Base-by-base conservation (phyloP, 2,329 filamentous ascomycete genomes). In the Cercospora brassicicola region DNA sequence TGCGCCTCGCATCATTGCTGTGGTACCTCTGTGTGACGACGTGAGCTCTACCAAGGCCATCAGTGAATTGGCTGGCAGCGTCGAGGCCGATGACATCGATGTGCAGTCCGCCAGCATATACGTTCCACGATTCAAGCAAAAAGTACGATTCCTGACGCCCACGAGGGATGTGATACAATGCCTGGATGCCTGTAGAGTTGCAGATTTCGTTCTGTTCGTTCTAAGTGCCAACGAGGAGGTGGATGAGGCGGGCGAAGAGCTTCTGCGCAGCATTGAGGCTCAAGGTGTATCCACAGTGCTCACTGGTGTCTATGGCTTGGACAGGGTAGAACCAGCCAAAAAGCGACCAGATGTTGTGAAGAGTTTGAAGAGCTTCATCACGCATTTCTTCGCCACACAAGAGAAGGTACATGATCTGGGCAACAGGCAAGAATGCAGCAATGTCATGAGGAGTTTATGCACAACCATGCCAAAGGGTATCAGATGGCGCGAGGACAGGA, bases 231-330 rank as follows among this genome's bases (percentile, higher is more conserved):
- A 90, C 55, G 87, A 92, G 69, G 93, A 97, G 79, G 91, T 96
- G 6, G 94, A 97, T 75, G 86, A 89, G 60, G 82, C 93, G 48
- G 94, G 94, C 71, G 93, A 98, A 80, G 82, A 93, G 74, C 90
- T 98, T 67, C 84, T 99, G 69, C 89, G 92, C 74, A 90, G 91
- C 59, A 90, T 98, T 33, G 94, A 97, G 82, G 92, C 93, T 74
- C 95, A 99, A 81, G 95, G 95, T 75, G 88, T 99, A 73, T 97
- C 94, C 0, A 98, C 93, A 23, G 87, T 96, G n/a, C 88, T 96
- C 76, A 93, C 92, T 0, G 87, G 92, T 11, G 93, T 96, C 13
- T 72, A 77, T 71, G 89, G 89, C 4, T 82, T 98, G 11, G 90
- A 94, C 66, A 87, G 86, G 67, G 83, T 97, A 45, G 91, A 96